Evolutionary conservation across 192 early-diverging fungal species (phyloP), one percentile per base, ranked within the genome.

Genomic region (Obelidium mucronatum): DNA sequence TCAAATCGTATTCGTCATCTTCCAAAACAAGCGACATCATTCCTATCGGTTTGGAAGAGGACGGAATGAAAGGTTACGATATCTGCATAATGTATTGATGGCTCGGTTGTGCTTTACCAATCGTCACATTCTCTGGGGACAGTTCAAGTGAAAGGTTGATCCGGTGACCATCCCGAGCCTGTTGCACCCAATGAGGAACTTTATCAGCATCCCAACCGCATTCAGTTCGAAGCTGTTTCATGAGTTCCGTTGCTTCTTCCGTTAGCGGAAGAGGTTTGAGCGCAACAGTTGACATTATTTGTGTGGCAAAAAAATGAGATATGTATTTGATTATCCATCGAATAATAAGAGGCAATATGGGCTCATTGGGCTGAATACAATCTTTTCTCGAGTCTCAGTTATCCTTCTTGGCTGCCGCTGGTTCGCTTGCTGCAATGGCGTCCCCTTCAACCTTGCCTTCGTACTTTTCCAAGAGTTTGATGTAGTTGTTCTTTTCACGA

Each of bases 401-500:
- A n/a, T n/a, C n/a, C n/a, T n/a, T n/a, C n/a, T n/a, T n/a, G n/a
- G n/a, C n/a, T n/a, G n/a, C n/a, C n/a, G n/a, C n/a, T n/a, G n/a
- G n/a, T n/a, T n/a, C n/a, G n/a, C n/a, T n/a, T n/a, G n/a, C n/a
- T n/a, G n/a, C n/a, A n/a, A n/a, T n/a, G n/a, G n/a, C n/a, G n/a
- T n/a, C n/a, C n/a, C n/a, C n/a, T n/a, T n/a, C n/a, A n/a, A n/a
- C n/a, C n/a, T n/a, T n/a, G n/a, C n/a, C n/a, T n/a, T n/a, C n/a
- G n/a, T n/a, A n/a, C n/a, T n/a, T n/a, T n/a, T n/a, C n/a, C n/a
- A n/a, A n/a, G n/a, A n/a, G n/a, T n/a, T n/a, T n/a, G n/a, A n/a
- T n/a, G n/a, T n/a, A n/a, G n/a, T 61, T 61, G 59, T 61, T 61
- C 59, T 61, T 61, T 61, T 61, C 59, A 31, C 59, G 59, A 17